Base-by-base conservation (phyloP, 176 grass and related monocot species). In the Triticum monococcum region DNA sequence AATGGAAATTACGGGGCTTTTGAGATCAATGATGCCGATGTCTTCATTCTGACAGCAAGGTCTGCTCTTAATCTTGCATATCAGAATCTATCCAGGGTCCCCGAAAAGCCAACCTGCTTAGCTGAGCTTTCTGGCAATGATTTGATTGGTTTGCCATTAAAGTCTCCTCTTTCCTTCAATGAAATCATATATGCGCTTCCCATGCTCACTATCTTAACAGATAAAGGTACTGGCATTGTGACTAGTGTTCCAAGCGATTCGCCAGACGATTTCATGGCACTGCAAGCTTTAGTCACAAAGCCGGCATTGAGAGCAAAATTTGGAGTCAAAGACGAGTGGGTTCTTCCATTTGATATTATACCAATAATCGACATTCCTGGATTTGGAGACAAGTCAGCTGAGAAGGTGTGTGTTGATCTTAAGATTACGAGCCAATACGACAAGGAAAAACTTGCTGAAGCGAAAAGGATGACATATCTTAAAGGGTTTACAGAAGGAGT, bases 401-500 rank as follows among this genome's bases (percentile, higher is more conserved):
- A 97, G 85, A 97, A 90, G 64, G 95, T 94, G 5, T 94, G 90
- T 28, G 3, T 28, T 25, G 88, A 87, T 87, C 89, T 94, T 11
- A 90, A 92, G 33, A 94, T 97, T 65, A 88, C 87, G 66, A 94
- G 88, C 84, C 87, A 92, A 70, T 89, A 97, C 65, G 91, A 93
- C 57, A 97, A 93, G 68, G 87, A 93, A 18, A 97, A 93, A 45
- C 82, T 97, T 26, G 94, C 83, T 72, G 85, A 97, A 79, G 94
- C 94, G 38, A 93, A 97, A 64, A 90, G 57, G 78, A 64, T 93
- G 72, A 93, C 87, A 70, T 96, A 96, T 80, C 76, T 90, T 60
- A 97, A 97, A 85, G 91, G 94, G 50, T 97, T 93, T 74, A 92
- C 85, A 40, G 89, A 97, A 85, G 95, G 92, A 41, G 94, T 63